Conservation (phyloP, 2,329 filamentous ascomycete species). For the Venturia oleaginea region DNA sequence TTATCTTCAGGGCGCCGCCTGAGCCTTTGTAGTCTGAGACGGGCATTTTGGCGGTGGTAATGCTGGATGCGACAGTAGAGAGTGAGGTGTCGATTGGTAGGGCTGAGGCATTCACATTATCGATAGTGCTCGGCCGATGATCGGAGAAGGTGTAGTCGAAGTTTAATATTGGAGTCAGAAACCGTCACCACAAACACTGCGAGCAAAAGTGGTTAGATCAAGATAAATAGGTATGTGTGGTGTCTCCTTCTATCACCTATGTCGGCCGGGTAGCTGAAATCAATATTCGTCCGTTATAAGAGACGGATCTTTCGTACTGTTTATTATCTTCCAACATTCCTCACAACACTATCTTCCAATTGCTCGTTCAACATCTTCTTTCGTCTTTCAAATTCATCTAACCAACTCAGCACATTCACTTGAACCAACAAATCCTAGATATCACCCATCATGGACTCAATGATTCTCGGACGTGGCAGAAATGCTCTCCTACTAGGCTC, state of each 20-base stretch:
- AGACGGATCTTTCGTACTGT: neutral
- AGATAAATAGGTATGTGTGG: neutral
- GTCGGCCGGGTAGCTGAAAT: neutral
- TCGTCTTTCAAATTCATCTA: neutral
- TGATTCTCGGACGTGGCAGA: constrained; percentile 16
- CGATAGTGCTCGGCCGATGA: neutral
- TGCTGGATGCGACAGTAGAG: neutral
- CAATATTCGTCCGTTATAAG: neutral
- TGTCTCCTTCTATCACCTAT: neutral
- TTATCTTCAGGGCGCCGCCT: constrained; percentile 74
- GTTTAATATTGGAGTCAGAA: neutral
- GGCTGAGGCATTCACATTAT: neutral
- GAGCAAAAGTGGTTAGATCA: neutral
- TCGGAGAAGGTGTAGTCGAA: neutral
- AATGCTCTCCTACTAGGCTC: constrained; percentile 43
- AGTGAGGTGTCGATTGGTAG: neutral
- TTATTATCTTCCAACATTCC: neutral
- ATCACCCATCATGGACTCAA: constrained; percentile 10
- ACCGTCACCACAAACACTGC: neutral
- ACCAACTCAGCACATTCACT: neutral
- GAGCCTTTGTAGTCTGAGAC: constrained; percentile 65
- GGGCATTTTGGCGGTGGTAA: constrained; percentile 44
- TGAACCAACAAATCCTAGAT: neutral
- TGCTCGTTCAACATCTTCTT: neutral
- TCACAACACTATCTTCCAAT: neutral